Evolutionary conservation across 176 grass and related monocot species (phyloP).

Genomic region (Chloris gayana): DNA sequence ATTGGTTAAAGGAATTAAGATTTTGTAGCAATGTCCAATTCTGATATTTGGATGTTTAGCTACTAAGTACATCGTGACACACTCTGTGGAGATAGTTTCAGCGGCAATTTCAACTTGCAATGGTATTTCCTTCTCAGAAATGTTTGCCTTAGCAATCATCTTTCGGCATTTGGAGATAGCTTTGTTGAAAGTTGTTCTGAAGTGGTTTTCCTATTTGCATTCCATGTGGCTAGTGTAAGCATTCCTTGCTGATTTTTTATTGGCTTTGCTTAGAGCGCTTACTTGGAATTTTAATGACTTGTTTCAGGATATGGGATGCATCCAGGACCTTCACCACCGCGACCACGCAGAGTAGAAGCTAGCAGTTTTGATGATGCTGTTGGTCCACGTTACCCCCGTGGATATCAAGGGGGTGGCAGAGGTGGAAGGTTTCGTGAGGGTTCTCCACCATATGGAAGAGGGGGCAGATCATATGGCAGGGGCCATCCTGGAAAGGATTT

Average conservation of each 20-base stretch:
- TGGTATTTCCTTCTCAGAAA: slow-evolving; percentile 55
- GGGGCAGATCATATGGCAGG: slow-evolving; percentile 62
- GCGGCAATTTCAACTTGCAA: slow-evolving; percentile 48
- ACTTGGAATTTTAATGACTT: slow-evolving; percentile 34
- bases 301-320: slow-evolving; percentile 71
- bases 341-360: slow-evolving; percentile 44
- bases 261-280: slow-evolving; percentile 27
- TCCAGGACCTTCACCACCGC: slow-evolving; percentile 61
- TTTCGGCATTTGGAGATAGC: slow-evolving; percentile 31
- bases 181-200: slow-evolving; percentile 47
- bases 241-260: slow-evolving; percentile 40
- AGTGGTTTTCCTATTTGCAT: slow-evolving; percentile 54
- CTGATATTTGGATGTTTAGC: slow-evolving; percentile 42
- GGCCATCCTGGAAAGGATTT: slow-evolving; percentile 56
- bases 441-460: slow-evolving; percentile 66
- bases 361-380: slow-evolving; percentile 51
- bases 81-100: slow-evolving; percentile 27
- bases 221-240: slow-evolving; percentile 51
- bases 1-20: slow-evolving; percentile 29
- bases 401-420: slow-evolving; percentile 71
- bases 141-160: slow-evolving; percentile 37
- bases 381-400: slow-evolving; percentile 50
- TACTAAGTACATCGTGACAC: slow-evolving; percentile 38
- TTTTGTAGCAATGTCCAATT: slow-evolving; percentile 35
- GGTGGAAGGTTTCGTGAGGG: slow-evolving; percentile 66